These are phyloP conservation scores for Calocybe gangraenosa DNA, from an alignment of 768 basidiomycete genomes.

Conservation along the genomic window DNA sequence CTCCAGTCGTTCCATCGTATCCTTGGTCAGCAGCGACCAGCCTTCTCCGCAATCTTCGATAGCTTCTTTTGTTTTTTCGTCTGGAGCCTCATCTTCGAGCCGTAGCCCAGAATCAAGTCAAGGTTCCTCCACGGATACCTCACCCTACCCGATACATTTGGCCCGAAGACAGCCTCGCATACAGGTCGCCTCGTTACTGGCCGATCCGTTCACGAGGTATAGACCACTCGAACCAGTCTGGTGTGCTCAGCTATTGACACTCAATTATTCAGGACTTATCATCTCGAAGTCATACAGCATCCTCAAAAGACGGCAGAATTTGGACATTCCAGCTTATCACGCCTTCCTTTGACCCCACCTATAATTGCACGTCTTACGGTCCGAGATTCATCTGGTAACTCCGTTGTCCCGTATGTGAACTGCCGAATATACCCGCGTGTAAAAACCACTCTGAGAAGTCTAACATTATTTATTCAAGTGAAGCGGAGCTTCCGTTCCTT, in stretches of 20 bases:
- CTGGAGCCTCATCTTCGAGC: constrained; percentile 32
- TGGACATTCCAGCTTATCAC: constrained; percentile 66
- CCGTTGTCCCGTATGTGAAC: constrained; percentile 70
- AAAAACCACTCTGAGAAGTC: constrained; percentile 1
- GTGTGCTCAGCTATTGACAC: constrained; percentile 16
- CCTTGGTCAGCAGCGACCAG: constrained; percentile 30
- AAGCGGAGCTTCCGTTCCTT: constrained; percentile 83
- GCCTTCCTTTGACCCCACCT: constrained; percentile 81
- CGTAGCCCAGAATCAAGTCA: constrained; percentile 41
- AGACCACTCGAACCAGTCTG: constrained; percentile 15
- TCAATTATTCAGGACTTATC: constrained; percentile 50
- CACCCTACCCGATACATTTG: constrained; percentile 32
- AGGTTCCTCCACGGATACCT: constrained; percentile 29
- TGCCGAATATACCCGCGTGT: constrained; percentile 5
- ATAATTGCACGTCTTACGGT: constrained; percentile 77
- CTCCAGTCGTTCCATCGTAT: background rate
- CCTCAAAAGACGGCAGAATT: constrained; percentile 82
- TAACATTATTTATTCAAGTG: constrained; percentile 40
- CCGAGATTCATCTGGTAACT: constrained; percentile 65
- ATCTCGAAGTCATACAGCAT: constrained; percentile 83
- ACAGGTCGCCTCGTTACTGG: constrained; percentile 54
- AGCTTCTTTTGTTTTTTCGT: constrained; percentile 34
- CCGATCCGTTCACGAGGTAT: constrained; percentile 52
- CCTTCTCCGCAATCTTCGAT: constrained; percentile 47
- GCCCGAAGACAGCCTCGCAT: constrained; percentile 45